Evolutionary conservation across 768 basidiomycete species (phyloP).

Genomic region (Lentinula guzmanii): DNA sequence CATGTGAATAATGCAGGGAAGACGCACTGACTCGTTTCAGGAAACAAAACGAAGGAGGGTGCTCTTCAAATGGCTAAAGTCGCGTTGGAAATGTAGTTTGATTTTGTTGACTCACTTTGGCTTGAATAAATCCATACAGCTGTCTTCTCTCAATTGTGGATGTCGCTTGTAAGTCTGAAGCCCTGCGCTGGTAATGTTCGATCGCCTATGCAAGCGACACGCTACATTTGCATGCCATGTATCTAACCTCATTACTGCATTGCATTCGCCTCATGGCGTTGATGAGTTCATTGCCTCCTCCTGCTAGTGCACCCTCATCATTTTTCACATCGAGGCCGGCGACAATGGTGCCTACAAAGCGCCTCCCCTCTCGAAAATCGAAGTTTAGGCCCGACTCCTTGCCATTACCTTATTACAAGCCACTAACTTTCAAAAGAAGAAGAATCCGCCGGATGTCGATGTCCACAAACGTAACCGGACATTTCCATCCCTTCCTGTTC

Average conservation of each 20-base stretch:
- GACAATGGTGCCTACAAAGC: neutral
- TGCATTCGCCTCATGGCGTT: neutral
- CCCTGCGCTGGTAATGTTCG: neutral
- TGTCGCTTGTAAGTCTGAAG: neutral
- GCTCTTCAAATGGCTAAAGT: slow-evolving; percentile 72
- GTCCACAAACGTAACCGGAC: slow-evolving; percentile 36
- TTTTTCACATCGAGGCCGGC: neutral
- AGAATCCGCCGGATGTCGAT: slow-evolving; percentile 28
- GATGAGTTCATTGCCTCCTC: neutral
- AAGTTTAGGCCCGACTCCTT: neutral
- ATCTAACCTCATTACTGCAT: neutral
- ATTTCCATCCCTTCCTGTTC: slow-evolving; percentile 60
- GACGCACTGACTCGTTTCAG: slow-evolving; percentile 27
- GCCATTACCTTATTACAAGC: neutral
- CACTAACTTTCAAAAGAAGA: neutral
- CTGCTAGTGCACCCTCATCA: neutral
- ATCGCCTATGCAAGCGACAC: neutral
- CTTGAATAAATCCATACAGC: neutral
- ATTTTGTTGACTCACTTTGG: neutral
- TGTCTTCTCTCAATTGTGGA: neutral
- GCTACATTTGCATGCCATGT: neutral
- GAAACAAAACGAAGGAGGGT: slow-evolving; percentile 87
- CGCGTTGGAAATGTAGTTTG: slow-evolving; percentile 44
- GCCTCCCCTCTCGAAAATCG: neutral
- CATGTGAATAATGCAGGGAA: neutral